Evolutionary conservation across 495 filamentous ascomycete genomes (phyloP), one percentile per base, ranked within the genome.

Genomic region (Daldinia loculata): DNA sequence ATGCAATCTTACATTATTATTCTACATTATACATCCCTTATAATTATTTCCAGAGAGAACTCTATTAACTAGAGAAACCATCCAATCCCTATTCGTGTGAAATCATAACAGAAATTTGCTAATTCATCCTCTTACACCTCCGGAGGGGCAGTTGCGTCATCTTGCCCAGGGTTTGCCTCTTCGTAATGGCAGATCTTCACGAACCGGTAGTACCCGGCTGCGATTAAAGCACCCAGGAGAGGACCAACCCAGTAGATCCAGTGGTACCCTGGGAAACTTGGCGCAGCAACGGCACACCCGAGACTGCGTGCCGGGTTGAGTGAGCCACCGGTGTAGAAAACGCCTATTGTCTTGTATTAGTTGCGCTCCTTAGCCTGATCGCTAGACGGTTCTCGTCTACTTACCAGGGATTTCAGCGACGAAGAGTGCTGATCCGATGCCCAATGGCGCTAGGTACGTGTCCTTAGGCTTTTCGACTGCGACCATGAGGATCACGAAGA

Each of bases 161-260:
- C 92, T 77, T 92, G 90, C 2, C 88, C 91, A 2, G 91, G 91
- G 68, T 94, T 95, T 50, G 89, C 91, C 27, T 87, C 87, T 76
- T 94, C 89, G 74, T 93, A 94, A 70, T 90, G 86, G 45, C 91
- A 83, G 9, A 82, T 72, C 75, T 90, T 88, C 34, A 91, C 83
- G 43, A 92, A 80, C 17, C 80, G 80, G 75, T 91, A 93, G 77
- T 91, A 92, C 8, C 80, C 87, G 0, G 85, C 83, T 0, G 91
- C 90, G 7, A 92, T 77, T 17, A 90, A 74, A 0, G 89, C 83
- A 0, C 92, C 91, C 4, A 92, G 78, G 9, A 85, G 69, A 2
- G 91, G 91, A 5, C 92, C 92, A 34, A 93, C 80, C 86, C 86
- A 89, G 73, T 89, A 84, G 56, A 86, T 85, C 85, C 84, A 86